Evolutionary conservation across 1,284 basidiomycete species (phyloP).

Genomic region (Sporisorium iseilematis-ciliati): DNA sequence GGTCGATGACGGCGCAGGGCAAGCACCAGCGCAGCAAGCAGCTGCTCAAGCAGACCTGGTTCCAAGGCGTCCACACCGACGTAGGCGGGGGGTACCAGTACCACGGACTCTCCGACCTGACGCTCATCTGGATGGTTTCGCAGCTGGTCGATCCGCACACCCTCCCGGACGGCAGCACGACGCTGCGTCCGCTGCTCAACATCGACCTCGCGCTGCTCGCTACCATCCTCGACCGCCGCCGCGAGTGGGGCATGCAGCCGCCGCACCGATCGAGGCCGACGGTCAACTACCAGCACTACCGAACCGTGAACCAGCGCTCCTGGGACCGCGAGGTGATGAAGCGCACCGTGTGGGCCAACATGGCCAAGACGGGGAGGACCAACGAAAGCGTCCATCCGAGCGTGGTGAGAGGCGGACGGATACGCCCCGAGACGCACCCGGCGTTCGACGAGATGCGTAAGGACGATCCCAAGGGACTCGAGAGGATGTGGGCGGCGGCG

Average conservation of each 20-base stretch:
- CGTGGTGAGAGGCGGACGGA: slow-evolving; percentile 38
- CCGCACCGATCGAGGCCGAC: slow-evolving; percentile 43
- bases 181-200: slow-evolving; percentile 45
- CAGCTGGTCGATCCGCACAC: slow-evolving; percentile 50
- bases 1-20: slow-evolving; percentile 5
- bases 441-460: slow-evolving; percentile 33
- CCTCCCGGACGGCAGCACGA: slow-evolving; percentile 22
- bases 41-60: slow-evolving; percentile 65
- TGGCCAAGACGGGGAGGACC: slow-evolving; percentile 27
- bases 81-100: slow-evolving; percentile 60
- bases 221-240: slow-evolving; percentile 42
- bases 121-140: slow-evolving; percentile 66
- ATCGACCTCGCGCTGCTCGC: slow-evolving; percentile 44
- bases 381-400: slow-evolving; percentile 52
- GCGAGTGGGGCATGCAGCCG: slow-evolving; percentile 48
- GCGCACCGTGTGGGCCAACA: slow-evolving; percentile 41
- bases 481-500: slow-evolving; percentile 41
- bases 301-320: slow-evolving; percentile 18
- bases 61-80: slow-evolving; percentile 64
- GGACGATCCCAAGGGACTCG: slow-evolving; percentile 15
- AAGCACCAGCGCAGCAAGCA: slow-evolving; percentile 49
- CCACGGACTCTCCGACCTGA: slow-evolving; percentile 63
- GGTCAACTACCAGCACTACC: slow-evolving; percentile 24
- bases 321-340: slow-evolving; percentile 21
- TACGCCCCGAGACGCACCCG: slow-evolving; percentile 17